Evolutionary conservation across 1,284 basidiomycete species (phyloP).

Genomic region (Ganoderma resinaceum): DNA sequence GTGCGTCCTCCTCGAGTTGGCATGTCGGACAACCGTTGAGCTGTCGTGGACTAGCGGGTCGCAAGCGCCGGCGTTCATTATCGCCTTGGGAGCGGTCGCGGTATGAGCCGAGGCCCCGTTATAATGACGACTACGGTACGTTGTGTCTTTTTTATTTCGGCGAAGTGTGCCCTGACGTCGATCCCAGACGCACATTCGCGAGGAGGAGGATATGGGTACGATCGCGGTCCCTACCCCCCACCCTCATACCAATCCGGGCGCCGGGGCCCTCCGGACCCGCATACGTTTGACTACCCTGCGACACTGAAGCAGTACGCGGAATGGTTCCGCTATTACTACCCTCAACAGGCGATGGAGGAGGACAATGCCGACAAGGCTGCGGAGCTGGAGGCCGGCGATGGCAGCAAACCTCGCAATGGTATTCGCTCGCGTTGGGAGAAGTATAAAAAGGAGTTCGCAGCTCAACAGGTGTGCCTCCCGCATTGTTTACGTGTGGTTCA

Average conservation of each 20-base stretch:
- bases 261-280: constrained; percentile 79
- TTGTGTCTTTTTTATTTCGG: constrained; percentile 5
- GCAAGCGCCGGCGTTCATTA: constrained; percentile 84
- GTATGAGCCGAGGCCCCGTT: constrained; percentile 82
- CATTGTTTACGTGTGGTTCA: background rate
- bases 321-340: constrained; percentile 86
- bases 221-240: constrained; percentile 55
- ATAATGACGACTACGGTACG: constrained; percentile 82
- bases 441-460: constrained; percentile 89
- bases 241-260: constrained; percentile 51
- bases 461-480: constrained; percentile 75
- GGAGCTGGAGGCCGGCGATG: constrained; percentile 81
- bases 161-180: constrained; percentile 18
- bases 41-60: constrained; percentile 49
- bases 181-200: constrained; percentile 68
- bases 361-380: constrained; percentile 82
- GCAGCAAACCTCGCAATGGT: constrained; percentile 79
- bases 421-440: constrained; percentile 87
- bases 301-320: constrained; percentile 88
- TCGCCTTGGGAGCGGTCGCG: constrained; percentile 88
- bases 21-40: constrained; percentile 14
- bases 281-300: constrained; percentile 83
- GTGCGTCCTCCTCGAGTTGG: constrained; percentile 49
- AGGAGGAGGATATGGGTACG: constrained; percentile 63
- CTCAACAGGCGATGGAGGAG: constrained; percentile 79